Base-by-base conservation (phyloP, 177 flowering plant species). In the Vitis hybrid region DNA sequence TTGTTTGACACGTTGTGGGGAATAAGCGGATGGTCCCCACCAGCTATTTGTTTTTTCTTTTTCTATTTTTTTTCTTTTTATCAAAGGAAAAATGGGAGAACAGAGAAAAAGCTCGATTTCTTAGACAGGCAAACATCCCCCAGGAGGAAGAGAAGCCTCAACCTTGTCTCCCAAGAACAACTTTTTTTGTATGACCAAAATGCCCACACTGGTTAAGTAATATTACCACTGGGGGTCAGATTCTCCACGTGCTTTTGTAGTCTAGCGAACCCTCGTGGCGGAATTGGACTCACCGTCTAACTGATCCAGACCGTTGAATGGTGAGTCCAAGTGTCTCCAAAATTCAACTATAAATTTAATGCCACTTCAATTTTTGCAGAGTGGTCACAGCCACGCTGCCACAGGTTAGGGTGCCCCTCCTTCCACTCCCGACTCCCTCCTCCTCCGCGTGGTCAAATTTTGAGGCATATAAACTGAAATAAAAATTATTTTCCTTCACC, bases 91-190 rank as follows among this genome's bases (percentile, higher is more conserved):
- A 18, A 9, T 1, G 40, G 18, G 65, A 8, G 9, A 18, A 55
- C 49, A 18, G 21, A 14, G n/a, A 12, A 17, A 1, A 60, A 30
- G 46, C 61, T 62, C 24, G 55, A 62, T 63, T 62, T 17, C 62
- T 62, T 62, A 19, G 59, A 51, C 6, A 52, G 60, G 72, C 66
- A 61, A 69, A 69, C 72, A 69, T 69, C 66, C 72, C 66, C 72
- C 66, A 65, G 13, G 30, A 11, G 27, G 50, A 32, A 24, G 21
- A 13, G 30, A 32, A 10, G 12, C 11, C 40, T 35, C 24, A 35
- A 35, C 40, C 40, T 4, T 35, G 40, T 35, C 40, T 35, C 40
- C 40, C 6, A 6, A 6, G 7, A 60, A 11, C 5, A 10, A 60
- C 24, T 6, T 2, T 12, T 14, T 27, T 60, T 27, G 14, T 2